Conservation (phyloP, 345 rosid genomes). For the Erucastrum elatum region DNA sequence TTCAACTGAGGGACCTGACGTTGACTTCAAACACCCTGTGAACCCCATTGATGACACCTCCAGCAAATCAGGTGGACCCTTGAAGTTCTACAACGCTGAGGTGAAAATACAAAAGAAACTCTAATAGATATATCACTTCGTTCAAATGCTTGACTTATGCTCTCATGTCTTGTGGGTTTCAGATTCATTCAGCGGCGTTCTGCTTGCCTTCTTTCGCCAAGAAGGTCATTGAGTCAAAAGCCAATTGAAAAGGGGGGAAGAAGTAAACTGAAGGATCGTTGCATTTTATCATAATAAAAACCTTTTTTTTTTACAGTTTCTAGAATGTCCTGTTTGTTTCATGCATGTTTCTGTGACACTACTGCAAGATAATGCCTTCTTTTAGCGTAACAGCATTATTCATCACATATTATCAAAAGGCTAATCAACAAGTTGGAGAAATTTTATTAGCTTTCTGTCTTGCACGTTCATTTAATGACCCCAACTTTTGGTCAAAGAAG, state of each 20-base stretch:
- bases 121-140: not conserved
- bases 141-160: not conserved
- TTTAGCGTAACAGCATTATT: constrained; percentile 18
- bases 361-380: constrained; percentile 2
- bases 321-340: constrained; percentile 26
- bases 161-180: constrained; percentile 21
- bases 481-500: not conserved
- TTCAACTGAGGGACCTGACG: constrained; percentile 66
- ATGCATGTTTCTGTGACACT: constrained; percentile 22
- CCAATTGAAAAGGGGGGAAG: constrained; percentile 19
- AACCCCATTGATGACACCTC: constrained; percentile 39
- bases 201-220: constrained; percentile 63
- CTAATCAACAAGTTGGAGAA: not conserved
- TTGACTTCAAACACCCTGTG: constrained; percentile 58
- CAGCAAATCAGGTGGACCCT: constrained; percentile 50
- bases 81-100: constrained; percentile 64
- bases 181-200: constrained; percentile 63
- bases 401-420: constrained; percentile 1
- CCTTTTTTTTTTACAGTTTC: not conserved
- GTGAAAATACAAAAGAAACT: constrained; percentile 24
- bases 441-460: not conserved
- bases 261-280: not conserved
- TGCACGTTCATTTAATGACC: not conserved
- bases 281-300: constrained; percentile 24
- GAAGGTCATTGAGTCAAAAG: constrained; percentile 40